Evolutionary conservation across 2,329 filamentous ascomycete genomes (phyloP), one percentile per base, ranked within the genome.

Genomic region (Hypoxylon sp.): DNA sequence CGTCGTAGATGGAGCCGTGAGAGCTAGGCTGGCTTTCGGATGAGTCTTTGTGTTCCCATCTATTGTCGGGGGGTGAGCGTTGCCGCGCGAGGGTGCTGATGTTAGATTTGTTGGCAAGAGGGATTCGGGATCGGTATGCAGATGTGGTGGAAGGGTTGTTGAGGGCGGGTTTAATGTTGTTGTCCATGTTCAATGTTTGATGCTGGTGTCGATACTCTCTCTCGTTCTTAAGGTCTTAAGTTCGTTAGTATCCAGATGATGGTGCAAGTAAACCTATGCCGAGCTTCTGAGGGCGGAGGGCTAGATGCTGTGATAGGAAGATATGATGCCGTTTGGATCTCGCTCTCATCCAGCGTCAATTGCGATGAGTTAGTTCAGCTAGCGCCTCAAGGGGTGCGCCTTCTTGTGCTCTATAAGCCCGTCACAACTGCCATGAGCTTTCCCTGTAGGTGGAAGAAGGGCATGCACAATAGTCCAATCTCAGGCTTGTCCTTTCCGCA

Each of bases 1-100:
- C 80, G 65, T 82, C 79, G 69, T 75, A 81, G 30, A 82, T 75
- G 14, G 80, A 82, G 49, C 74, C 73, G 59, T 80, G 79, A 2
- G 77, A 72, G 67, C 80, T 82, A 2, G 79, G 77, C 25, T 69
- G 72, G 13, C 76, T 77, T 54, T 82, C 79, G 1, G 80, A 81
- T 2, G 81, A 82, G 65, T 82, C 79, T 58, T 74, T 80, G 77
- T 53, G 77, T 59, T 58, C 76, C 78, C 66, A 82, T 57, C 35
- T 73, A 14, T 25, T 50, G 14, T 55, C 48, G 10, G 53, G 55
- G n/a, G 59, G 17, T 11, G 40, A 31, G 33, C 25, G 50, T 27
- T 62, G 57, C 2, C 30, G 27, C 6, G 74, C n/a, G 48, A 33
- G 49, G 56, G 44, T 30, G 65, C 27, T 64, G 53, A 73, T 48